A percentile compares a stretch with the other conserved stretches of the same genome.
These are phyloP conservation scores for Macrocystidia cucumis DNA, from an alignment of 1,284 basidiomycete species.

Conservation along the genomic window DNA sequence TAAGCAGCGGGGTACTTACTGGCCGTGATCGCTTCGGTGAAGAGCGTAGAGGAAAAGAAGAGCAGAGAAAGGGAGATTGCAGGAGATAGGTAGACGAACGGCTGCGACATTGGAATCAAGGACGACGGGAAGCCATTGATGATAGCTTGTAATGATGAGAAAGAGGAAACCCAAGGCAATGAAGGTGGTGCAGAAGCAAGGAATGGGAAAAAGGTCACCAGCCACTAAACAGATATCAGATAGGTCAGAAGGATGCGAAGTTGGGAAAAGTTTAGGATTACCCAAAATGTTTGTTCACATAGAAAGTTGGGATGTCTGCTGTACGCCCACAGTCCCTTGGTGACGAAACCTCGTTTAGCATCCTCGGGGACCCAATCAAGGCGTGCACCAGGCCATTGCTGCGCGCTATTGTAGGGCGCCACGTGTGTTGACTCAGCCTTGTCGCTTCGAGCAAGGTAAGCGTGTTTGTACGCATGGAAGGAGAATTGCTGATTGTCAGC, in stretches of 20 bases:
- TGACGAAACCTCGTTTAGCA: conserved; percentile 77
- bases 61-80: conserved; percentile 54
- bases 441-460: conserved; percentile 25
- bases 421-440: conserved; percentile 12
- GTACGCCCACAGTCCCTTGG: conserved; percentile 80
- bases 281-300: conserved; percentile 88
- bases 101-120: conserved; percentile 11
- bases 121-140: conserved; percentile 9
- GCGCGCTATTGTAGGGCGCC: conserved; percentile 25
- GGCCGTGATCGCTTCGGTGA: conserved; percentile 75
- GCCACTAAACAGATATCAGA: conserved; percentile 32
- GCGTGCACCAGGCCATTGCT: conserved; percentile 62
- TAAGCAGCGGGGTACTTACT: conserved; percentile 76
- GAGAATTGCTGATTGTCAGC: conserved; percentile 90
- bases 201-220: conserved; percentile 63
- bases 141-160: conserved; percentile 8
- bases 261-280: conserved; percentile 24
- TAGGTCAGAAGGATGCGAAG: not conserved
- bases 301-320: conserved; percentile 89
- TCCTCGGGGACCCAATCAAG: conserved; percentile 62
- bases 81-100: conserved; percentile 40
- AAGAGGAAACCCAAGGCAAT: conserved; percentile 11
- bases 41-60: conserved; percentile 68
- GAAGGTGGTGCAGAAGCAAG: conserved; percentile 38
- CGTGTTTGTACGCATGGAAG: conserved; percentile 77